Percentiles rank a stretch among this genome's conserved stretches.
phyloP scores from a whole-genome alignment of 2,329 filamentous ascomycete genomes.

The Talaromyces sp. region DNA sequence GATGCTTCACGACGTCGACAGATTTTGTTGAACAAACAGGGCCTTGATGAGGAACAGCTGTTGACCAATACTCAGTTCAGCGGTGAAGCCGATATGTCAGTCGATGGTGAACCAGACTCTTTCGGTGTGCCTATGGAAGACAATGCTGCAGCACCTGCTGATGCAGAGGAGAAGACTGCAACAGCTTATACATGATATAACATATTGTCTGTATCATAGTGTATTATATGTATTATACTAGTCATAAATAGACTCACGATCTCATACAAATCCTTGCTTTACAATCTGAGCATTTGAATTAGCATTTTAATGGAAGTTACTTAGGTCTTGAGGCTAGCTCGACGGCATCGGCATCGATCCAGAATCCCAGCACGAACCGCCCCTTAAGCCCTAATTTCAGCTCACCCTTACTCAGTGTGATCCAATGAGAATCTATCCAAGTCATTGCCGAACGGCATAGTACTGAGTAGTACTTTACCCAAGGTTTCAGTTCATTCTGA shows the following conservation, averaged over 20 bases:
- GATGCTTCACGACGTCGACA: slow-evolving; percentile 37
- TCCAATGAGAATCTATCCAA: too few relatives aligned
- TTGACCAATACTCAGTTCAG: slow-evolving; percentile 22
- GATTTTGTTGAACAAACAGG: slow-evolving; percentile 37
- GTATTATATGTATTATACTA: slow-evolving; percentile 7
- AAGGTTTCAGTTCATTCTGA: too few relatives aligned
- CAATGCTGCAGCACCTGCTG: background rate
- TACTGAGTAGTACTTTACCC: too few relatives aligned
- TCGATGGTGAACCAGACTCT: background rate
- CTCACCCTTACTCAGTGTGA: too few relatives aligned
- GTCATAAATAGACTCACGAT: background rate
- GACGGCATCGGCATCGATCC: too few relatives aligned
- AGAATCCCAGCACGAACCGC: too few relatives aligned
- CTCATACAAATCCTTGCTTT: background rate
- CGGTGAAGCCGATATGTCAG: background rate
- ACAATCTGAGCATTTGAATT: background rate
- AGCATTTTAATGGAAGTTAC: too few relatives aligned
- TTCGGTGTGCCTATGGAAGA: slow-evolving; percentile 9
- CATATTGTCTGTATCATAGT: background rate
- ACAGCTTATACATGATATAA: background rate
- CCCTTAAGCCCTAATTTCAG: too few relatives aligned
- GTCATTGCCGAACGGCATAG: too few relatives aligned
- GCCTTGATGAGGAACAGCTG: slow-evolving; percentile 26
- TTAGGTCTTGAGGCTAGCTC: too few relatives aligned
- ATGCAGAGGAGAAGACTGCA: background rate